Evolutionary conservation across 306 rosid species (phyloP).

Genomic region (Fagus crenata): DNA sequence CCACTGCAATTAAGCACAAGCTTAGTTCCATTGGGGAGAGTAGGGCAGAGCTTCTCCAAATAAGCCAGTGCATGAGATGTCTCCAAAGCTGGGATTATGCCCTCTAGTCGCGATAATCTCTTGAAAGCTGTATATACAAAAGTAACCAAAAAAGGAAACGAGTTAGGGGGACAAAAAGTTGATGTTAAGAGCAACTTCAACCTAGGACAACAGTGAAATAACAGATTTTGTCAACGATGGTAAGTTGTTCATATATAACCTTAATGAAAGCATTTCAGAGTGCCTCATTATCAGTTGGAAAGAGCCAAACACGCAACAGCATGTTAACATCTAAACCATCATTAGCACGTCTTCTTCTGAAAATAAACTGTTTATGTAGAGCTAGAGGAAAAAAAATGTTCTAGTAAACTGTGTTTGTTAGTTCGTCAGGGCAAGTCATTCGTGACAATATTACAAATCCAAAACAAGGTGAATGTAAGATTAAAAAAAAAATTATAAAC

Average conservation of each 20-base stretch:
- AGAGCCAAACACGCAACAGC: background rate
- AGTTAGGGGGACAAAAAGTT: background rate
- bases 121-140: constrained; percentile 64
- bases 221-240: background rate
- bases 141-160: background rate
- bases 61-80: constrained; percentile 96
- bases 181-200: constrained; percentile 9
- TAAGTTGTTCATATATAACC: too few relatives aligned
- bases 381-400: background rate
- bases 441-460: background rate
- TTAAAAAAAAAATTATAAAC: background rate
- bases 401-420: background rate
- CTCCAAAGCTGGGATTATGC: constrained; percentile 95
- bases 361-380: background rate
- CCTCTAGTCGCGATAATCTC: constrained; percentile 81
- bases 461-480: background rate
- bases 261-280: too few relatives aligned
- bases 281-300: too few relatives aligned
- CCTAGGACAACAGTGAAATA: constrained; percentile 3
- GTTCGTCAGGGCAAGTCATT: background rate
- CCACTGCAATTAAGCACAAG: constrained; percentile 91
- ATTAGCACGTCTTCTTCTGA: background rate
- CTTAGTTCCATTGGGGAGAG: constrained; percentile 69
- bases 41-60: constrained; percentile 77
- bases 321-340: background rate